Conservation (phyloP, 2,329 filamentous ascomycete genomes). For the Pseudogymnoascus sp. region DNA sequence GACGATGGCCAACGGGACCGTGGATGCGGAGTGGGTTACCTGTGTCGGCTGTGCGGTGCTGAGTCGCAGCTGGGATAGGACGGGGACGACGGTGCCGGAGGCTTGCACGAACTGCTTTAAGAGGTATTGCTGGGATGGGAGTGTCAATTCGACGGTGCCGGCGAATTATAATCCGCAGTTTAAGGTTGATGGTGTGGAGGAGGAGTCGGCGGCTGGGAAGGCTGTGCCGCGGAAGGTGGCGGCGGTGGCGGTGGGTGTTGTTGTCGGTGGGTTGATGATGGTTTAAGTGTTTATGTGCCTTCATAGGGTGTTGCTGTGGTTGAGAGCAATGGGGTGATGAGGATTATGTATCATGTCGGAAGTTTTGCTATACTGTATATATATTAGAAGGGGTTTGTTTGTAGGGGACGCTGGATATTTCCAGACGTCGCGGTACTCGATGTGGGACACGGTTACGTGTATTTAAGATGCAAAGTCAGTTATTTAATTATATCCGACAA, state of each 20-base stretch:
- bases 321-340: background rate
- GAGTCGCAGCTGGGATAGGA: constrained; percentile 64
- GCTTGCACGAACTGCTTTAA: constrained; percentile 70
- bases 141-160: constrained; percentile 16
- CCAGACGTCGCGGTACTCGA: background rate
- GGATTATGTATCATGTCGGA: background rate
- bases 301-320: too few relatives aligned
- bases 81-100: constrained; percentile 57
- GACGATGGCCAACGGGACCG: constrained; percentile 73
- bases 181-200: background rate
- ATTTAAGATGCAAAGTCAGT: background rate
- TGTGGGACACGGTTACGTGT: background rate
- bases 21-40: constrained; percentile 65
- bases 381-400: background rate
- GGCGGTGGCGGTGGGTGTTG: background rate
- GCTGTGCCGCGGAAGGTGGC: background rate
- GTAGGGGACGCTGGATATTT: background rate
- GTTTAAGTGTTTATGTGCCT: background rate
- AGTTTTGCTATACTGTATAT: background rate
- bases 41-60: constrained; percentile 88
- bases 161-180: constrained; percentile 18
- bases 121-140: constrained; percentile 86
- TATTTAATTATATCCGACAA: background rate
- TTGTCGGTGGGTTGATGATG: background rate
- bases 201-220: background rate